A percentile compares a stretch with the other conserved stretches of the same genome.
phyloP scores from a whole-genome alignment of 768 basidiomycete genomes.

The Xerocomellus chrysenteron region DNA sequence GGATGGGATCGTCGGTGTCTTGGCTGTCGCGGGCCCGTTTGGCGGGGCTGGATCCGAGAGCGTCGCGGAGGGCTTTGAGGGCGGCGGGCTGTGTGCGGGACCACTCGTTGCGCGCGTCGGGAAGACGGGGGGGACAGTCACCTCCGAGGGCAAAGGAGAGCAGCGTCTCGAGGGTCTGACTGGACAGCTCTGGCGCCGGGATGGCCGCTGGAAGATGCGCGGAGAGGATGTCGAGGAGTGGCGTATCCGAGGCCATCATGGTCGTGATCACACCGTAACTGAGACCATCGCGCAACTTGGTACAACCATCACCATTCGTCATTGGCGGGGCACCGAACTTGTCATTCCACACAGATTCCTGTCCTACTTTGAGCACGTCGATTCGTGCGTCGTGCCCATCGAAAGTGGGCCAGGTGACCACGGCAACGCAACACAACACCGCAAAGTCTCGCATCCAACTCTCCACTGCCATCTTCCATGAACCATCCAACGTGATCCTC shows the following conservation, averaged over 20 bases:
- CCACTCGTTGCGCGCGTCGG: constrained; percentile 24
- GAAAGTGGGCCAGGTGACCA: too few relatives aligned
- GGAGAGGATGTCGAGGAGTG: constrained; percentile 25
- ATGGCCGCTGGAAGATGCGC: constrained; percentile 19
- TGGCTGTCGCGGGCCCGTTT: constrained; percentile 29
- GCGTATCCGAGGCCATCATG: constrained; percentile 20
- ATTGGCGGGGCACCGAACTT: too few relatives aligned
- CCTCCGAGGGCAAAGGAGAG: constrained; percentile 32
- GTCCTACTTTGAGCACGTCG: too few relatives aligned
- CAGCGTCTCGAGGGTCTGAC: constrained; percentile 22
- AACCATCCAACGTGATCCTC: too few relatives aligned
- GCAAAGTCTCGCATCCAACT: too few relatives aligned
- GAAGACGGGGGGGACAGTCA: constrained; percentile 20
- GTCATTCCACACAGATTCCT: too few relatives aligned
- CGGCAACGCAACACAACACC: too few relatives aligned
- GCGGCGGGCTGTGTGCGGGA: constrained; percentile 20
- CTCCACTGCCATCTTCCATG: too few relatives aligned
- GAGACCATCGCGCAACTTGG: too few relatives aligned
- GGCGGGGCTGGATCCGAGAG: constrained; percentile 2
- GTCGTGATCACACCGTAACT: background rate
- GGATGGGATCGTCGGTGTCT: constrained; percentile 6
- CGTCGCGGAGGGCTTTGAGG: constrained; percentile 20
- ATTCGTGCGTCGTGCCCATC: too few relatives aligned
- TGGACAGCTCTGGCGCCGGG: constrained; percentile 5
- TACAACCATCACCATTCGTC: too few relatives aligned